Evolutionary conservation across 768 basidiomycete genomes (phyloP).

Genomic region (Auriscalpium orientale): DNA sequence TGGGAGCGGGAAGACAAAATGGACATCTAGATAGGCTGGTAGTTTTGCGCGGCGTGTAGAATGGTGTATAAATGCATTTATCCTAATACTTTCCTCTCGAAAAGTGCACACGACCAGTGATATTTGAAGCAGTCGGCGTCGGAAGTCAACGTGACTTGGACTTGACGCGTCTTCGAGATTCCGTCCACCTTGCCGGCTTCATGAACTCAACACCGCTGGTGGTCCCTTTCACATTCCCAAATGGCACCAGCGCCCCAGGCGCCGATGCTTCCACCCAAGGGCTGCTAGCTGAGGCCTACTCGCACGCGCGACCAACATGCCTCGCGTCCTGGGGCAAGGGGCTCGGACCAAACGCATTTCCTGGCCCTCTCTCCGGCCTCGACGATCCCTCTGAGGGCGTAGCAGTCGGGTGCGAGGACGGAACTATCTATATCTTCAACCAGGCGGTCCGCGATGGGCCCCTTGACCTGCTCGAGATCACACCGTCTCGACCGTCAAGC

Average conservation of each 20-base stretch:
- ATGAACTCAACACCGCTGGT: neutral
- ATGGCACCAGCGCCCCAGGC: neutral
- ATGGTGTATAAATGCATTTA: too few species aligned
- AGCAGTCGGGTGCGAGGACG: slow-evolving; percentile 30
- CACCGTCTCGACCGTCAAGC: slow-evolving; percentile 3
- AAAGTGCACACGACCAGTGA: too few species aligned
- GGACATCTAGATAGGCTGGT: slow-evolving; percentile 45
- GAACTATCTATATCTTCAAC: slow-evolving; percentile 28
- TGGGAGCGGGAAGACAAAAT: slow-evolving; percentile 83
- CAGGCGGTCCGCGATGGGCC: neutral
- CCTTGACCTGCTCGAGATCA: slow-evolving; percentile 4
- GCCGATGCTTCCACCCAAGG: neutral
- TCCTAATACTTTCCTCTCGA: too few species aligned
- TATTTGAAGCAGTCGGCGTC: too few species aligned
- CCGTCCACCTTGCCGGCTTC: too few species aligned
- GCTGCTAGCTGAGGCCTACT: neutral
- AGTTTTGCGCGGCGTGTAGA: too few species aligned
- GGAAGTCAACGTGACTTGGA: too few species aligned
- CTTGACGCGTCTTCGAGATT: too few species aligned
- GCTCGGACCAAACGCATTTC: neutral
- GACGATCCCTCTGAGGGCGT: slow-evolving; percentile 16
- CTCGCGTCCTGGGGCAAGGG: neutral
- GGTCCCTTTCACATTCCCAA: neutral
- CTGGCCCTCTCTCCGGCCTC: neutral
- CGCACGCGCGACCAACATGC: neutral